These are phyloP conservation scores for Micractinium conductrix DNA, from an alignment of 139 green algal species.

Conservation along the genomic window DNA sequence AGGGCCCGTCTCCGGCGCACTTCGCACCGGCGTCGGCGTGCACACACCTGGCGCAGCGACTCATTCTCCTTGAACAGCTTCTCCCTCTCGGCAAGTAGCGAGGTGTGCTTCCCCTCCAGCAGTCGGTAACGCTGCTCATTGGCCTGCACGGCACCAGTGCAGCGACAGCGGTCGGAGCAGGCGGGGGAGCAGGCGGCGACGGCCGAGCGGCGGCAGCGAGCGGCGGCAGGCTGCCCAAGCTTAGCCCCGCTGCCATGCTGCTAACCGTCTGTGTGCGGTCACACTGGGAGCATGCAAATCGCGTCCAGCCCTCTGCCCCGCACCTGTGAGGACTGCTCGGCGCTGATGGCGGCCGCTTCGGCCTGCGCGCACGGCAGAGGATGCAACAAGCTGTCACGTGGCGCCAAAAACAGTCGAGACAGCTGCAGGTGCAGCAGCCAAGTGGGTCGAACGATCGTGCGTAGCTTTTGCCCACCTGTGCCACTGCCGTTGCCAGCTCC, in stretches of 20 bases:
- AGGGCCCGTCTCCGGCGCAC: background rate
- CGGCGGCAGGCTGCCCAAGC: background rate
- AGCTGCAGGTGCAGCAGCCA: too few species aligned
- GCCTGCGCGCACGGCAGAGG: slow-evolving; percentile 29
- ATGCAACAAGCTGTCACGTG: too few species aligned
- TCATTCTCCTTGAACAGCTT: slow-evolving; percentile 40
- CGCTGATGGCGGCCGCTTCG: slow-evolving; percentile 51
- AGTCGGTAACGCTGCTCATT: slow-evolving; percentile 58
- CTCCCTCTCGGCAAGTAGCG: slow-evolving; percentile 47
- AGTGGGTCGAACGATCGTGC: too few species aligned
- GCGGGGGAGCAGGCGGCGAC: background rate
- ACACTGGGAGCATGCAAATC: too few species aligned
- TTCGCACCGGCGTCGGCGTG: background rate
- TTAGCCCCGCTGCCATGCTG: too few species aligned
- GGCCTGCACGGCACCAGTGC: slow-evolving; percentile 26
- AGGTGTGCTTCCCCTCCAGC: slow-evolving; percentile 44
- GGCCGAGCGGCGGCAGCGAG: background rate
- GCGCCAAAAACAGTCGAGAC: too few species aligned
- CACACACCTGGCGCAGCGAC: slow-evolving; percentile 25
- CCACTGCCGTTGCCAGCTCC: background rate
- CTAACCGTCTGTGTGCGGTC: too few species aligned
- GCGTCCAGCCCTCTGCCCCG: too few species aligned
- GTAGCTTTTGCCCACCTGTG: slow-evolving; percentile 32
- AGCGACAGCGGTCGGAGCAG: background rate
- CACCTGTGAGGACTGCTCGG: slow-evolving; percentile 57